Evolutionary conservation across 768 basidiomycete species (phyloP).

Genomic region (Naganishia vaughanmartiniae): DNA sequence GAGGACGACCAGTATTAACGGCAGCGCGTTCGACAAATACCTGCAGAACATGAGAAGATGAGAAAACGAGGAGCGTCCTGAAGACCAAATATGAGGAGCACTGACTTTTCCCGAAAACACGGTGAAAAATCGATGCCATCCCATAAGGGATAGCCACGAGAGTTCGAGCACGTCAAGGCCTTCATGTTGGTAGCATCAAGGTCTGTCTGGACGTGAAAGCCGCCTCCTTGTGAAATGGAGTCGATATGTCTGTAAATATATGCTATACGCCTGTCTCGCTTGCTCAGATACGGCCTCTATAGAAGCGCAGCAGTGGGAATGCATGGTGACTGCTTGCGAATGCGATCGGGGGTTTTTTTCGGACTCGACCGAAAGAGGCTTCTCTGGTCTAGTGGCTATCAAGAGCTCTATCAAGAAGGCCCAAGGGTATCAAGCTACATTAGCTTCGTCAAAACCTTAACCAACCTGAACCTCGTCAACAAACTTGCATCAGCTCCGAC

Average conservation of each 20-base stretch:
- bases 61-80: neutral
- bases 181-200: constrained; percentile 3
- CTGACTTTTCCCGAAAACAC: constrained; percentile 26
- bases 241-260: neutral
- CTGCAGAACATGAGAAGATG: neutral
- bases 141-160: constrained; percentile 18
- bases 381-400: too few species aligned
- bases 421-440: too few species aligned
- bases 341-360: neutral
- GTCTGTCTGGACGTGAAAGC: neutral
- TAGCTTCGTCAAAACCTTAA: too few species aligned
- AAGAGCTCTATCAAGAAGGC: too few species aligned
- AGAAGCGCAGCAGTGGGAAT: neutral
- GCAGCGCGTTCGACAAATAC: constrained; percentile 5
- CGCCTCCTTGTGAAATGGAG: neutral
- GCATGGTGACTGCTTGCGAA: neutral
- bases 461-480: too few species aligned
- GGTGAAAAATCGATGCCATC: constrained; percentile 32
- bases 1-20: constrained; percentile 1
- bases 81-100: neutral
- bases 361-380: neutral
- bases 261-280: neutral
- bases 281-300: neutral
- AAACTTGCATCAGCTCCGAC: too few species aligned
- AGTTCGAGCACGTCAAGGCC: neutral